A percentile compares a stretch with the other conserved stretches of the same genome.
These are phyloP conservation scores for Xerocomus brunneocitrinus DNA, from an alignment of 768 basidiomycete genomes.

Conservation along the genomic window DNA sequence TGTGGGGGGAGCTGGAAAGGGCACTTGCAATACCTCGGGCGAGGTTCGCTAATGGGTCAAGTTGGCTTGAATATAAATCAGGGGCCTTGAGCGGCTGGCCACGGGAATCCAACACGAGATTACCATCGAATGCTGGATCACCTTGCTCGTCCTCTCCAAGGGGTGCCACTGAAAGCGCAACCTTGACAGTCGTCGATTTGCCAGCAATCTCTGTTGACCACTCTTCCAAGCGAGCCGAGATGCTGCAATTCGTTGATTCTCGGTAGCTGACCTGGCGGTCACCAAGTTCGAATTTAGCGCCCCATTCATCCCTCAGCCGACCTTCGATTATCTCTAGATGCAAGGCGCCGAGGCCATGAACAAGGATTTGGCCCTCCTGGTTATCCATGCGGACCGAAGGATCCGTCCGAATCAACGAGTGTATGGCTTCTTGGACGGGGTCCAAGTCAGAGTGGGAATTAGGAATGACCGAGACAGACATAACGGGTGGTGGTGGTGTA, in stretches of 20 bases:
- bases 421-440: constrained; percentile 72
- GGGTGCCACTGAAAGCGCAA: constrained; percentile 54
- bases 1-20: constrained; percentile 75
- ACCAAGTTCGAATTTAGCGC: constrained; percentile 72
- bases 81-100: constrained; percentile 51
- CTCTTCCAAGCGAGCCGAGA: constrained; percentile 31
- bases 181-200: constrained; percentile 43
- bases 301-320: constrained; percentile 78
- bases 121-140: constrained; percentile 72
- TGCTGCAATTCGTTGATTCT: constrained; percentile 42
- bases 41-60: constrained; percentile 48
- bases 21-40: constrained; percentile 67
- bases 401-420: constrained; percentile 74
- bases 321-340: constrained; percentile 88
- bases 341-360: constrained; percentile 80
- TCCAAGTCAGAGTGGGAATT: constrained; percentile 74
- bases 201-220: constrained; percentile 68
- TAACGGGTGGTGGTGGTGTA: constrained; percentile 74
- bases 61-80: constrained; percentile 40
- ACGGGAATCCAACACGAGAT: constrained; percentile 56
- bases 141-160: constrained; percentile 54
- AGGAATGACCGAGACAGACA: constrained; percentile 79
- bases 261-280: constrained; percentile 76
- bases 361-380: constrained; percentile 78
- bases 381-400: constrained; percentile 80